A percentile compares a stretch with the other conserved stretches of the same genome.
These are phyloP conservation scores for Plasmodium berghei DNA, from an alignment of 169 alveolate genomes.

Conservation along the genomic window DNA sequence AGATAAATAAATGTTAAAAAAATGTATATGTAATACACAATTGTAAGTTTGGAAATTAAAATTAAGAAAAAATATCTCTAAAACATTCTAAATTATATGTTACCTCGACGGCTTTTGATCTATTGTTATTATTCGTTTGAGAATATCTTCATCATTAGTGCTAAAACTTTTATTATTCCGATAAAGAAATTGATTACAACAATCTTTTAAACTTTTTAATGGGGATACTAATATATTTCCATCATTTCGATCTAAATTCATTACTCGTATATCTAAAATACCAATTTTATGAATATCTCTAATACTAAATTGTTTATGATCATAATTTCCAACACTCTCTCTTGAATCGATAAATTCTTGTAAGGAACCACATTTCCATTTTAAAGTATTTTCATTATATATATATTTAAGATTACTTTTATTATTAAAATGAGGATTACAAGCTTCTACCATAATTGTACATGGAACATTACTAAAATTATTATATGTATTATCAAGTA, in stretches of 20 bases:
- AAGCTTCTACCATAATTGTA: conserved; percentile 97
- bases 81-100: no score
- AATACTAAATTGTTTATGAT: conserved; percentile 93
- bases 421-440: conserved; percentile 94
- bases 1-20: neutral
- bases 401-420: conserved; percentile 77
- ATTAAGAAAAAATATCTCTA: no score
- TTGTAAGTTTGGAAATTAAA: neutral
- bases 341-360: conserved; percentile 91
- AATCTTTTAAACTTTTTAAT: conserved; percentile 76
- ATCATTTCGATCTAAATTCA: conserved; percentile 98
- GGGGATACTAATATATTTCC: conserved; percentile 95
- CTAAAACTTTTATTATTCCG: conserved; percentile 20
- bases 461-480: conserved; percentile 95
- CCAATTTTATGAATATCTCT: conserved; percentile 97
- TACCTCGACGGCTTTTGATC: conserved; percentile 61
- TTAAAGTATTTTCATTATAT: conserved; percentile 75
- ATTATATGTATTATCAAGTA: conserved; percentile 91
- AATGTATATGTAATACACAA: neutral
- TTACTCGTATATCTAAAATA: conserved; percentile 96
- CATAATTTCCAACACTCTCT: conserved; percentile 96
- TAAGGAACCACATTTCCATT: conserved; percentile 92
- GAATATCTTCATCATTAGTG: conserved; percentile 25
- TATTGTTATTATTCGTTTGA: conserved; percentile 54
- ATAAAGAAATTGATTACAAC: conserved; percentile 39